Evolutionary conservation across 495 filamentous ascomycete genomes (phyloP), one percentile per base, ranked within the genome.

Genomic region (Letharia lupina): DNA sequence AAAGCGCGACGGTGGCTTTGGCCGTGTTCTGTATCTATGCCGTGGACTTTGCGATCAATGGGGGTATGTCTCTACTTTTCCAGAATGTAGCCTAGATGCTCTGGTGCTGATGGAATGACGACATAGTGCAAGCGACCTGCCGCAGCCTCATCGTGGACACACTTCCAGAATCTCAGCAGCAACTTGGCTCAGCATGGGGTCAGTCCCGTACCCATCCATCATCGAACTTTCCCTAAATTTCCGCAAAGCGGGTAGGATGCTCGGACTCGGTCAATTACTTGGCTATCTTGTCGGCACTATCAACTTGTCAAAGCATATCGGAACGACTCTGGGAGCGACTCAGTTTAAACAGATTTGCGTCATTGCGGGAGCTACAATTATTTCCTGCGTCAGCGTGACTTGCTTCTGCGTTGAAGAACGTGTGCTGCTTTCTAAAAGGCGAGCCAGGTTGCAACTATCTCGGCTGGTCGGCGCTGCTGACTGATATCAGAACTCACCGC

Each of bases 301-400:
- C 60, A 87, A 97, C 75, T 85, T 93, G 37, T 82, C 89, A 12
- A 79, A 78, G 35, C 76, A 94, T 35, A 88, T 96, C 67, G 93
- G 93, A 0, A 81, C 82, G 11, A 73, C 78, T 20, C 77, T 95
- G 31, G 93, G 93, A 44, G 86, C 94, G 70, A 91, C 87, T 6
- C 93, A 98, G 70, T 96, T 98, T 80, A 96, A 97, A 74, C 90
- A 96, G 71, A 83, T 97, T 74, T 91, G 87, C 42, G 79, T 94
- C 57, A 86, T 98, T 71, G 87, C 92, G 39, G 89, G 90, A 6
- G 63, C 91, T 5, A 83, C 81, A 23, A 83, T 96, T 69, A 73
- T 91, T 12, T 73, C 79, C 13, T 83, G 88, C 11, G 82, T 90
- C 41, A 75, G 82, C 41, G 76, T 93, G 23, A 96, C 93, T 28